phyloP scores from a whole-genome alignment of 2,329 filamentous ascomycete species.

The Verticillium longisporum region DNA sequence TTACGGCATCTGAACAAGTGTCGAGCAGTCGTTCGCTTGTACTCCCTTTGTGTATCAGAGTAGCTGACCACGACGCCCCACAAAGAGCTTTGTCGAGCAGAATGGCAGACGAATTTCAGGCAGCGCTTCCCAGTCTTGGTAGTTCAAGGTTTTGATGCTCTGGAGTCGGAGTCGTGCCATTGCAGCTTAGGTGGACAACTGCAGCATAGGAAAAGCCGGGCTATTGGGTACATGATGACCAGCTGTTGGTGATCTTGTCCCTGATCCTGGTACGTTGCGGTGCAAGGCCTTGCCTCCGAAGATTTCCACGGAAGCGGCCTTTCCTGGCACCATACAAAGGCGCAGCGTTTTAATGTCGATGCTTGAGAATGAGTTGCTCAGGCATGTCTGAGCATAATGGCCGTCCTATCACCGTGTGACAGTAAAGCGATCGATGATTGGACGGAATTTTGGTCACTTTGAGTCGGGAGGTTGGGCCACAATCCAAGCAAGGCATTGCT shows the following conservation, averaged over 20 bases:
- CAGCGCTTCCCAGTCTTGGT: neutral
- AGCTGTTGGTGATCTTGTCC: neutral
- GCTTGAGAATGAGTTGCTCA: neutral
- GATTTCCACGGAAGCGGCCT: neutral
- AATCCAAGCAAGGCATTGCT: conserved; percentile 30
- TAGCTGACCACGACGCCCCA: neutral
- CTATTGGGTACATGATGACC: neutral
- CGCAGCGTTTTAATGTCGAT: neutral
- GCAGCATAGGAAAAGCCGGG: neutral
- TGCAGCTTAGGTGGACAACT: neutral
- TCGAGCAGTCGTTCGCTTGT: neutral
- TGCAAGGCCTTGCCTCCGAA: too few species aligned
- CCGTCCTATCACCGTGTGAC: conserved; percentile 1
- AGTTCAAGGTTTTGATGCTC: too few species aligned
- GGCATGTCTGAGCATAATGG: neutral
- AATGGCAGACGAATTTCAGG: too few species aligned
- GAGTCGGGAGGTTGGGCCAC: conserved; percentile 23
- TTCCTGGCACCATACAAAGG: neutral
- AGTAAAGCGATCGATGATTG: conserved; percentile 8
- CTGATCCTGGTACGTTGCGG: too few species aligned
- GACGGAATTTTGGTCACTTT: conserved; percentile 5
- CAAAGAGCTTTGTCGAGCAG: too few species aligned
- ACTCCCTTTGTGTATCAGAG: too few species aligned
- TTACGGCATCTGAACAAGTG: neutral
- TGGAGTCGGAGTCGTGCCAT: neutral